Evolutionary conservation across 2,329 filamentous ascomycete species (phyloP).

Genomic region (Cladosporium sp.): DNA sequence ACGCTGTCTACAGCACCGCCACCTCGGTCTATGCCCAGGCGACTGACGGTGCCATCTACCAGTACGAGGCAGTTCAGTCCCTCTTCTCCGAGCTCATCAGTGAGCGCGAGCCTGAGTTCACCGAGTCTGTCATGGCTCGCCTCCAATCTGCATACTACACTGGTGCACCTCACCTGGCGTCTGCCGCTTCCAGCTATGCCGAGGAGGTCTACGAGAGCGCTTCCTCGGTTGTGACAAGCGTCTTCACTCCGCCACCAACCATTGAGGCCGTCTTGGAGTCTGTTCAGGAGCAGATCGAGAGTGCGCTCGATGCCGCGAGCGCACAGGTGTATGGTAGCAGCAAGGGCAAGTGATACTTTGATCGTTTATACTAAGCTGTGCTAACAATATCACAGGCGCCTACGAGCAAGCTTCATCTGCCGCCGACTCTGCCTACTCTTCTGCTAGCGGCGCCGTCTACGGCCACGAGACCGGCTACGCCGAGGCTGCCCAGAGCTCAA

Average conservation of each 20-base stretch:
- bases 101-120: slow-evolving; percentile 79
- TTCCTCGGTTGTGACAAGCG: slow-evolving; percentile 49
- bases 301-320: slow-evolving; percentile 61
- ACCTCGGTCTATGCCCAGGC: slow-evolving; percentile 65
- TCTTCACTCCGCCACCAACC: slow-evolving; percentile 60
- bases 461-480: slow-evolving; percentile 55
- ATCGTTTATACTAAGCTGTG: background rate
- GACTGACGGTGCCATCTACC: slow-evolving; percentile 60
- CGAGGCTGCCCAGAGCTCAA: slow-evolving; percentile 56
- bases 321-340: slow-evolving; percentile 59
- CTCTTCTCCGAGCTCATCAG: slow-evolving; percentile 75
- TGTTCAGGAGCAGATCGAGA: slow-evolving; percentile 59
- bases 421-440: slow-evolving; percentile 53
- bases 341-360: slow-evolving; percentile 39
- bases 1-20: slow-evolving; percentile 54
- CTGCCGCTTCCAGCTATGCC: slow-evolving; percentile 57
- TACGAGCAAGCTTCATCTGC: slow-evolving; percentile 38
- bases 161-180: slow-evolving; percentile 59
- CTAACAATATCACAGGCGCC: slow-evolving; percentile 35
- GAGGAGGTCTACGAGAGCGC: slow-evolving; percentile 50
- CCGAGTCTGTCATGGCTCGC: slow-evolving; percentile 74
- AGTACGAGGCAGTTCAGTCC: slow-evolving; percentile 70
- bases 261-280: slow-evolving; percentile 60
- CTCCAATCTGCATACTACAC: slow-evolving; percentile 73
- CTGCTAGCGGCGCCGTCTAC: slow-evolving; percentile 53